phyloP scores from a whole-genome alignment of 257 asterid genomes.

The Solanum verrucosum region DNA sequence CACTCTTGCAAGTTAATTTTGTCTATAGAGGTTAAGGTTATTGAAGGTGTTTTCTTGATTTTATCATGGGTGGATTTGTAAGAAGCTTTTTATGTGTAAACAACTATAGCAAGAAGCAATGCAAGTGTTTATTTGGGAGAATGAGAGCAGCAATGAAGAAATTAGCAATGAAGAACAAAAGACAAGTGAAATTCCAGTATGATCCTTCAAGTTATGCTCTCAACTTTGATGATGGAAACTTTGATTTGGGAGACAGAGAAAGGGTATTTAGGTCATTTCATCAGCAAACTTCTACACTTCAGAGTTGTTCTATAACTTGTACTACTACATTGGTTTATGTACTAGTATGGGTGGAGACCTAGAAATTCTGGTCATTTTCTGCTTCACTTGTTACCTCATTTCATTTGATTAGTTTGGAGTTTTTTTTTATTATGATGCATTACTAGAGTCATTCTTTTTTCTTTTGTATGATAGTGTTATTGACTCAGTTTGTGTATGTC shows the following conservation, averaged over 20 bases:
- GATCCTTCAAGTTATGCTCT: constrained; percentile 13
- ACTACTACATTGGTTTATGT: background rate
- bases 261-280: background rate
- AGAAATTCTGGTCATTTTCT: background rate
- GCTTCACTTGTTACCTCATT: background rate
- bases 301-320: background rate
- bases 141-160: constrained; percentile 35
- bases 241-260: background rate
- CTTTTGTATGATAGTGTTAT: background rate
- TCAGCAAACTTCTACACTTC: background rate
- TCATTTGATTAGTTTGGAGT: background rate
- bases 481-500: background rate
- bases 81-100: constrained; percentile 9
- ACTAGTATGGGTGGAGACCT: background rate
- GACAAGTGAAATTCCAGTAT: constrained; percentile 6
- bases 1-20: background rate
- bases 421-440: background rate
- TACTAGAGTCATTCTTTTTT: background rate
- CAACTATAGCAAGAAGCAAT: constrained; percentile 25
- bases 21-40: background rate
- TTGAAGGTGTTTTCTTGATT: background rate
- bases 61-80: constrained; percentile 13
- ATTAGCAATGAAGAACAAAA: constrained; percentile 12
- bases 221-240: constrained; percentile 9
- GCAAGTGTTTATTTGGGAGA: constrained; percentile 35